Conservation (phyloP, 176 grass and related monocot genomes). For the Pharus latifolius region DNA sequence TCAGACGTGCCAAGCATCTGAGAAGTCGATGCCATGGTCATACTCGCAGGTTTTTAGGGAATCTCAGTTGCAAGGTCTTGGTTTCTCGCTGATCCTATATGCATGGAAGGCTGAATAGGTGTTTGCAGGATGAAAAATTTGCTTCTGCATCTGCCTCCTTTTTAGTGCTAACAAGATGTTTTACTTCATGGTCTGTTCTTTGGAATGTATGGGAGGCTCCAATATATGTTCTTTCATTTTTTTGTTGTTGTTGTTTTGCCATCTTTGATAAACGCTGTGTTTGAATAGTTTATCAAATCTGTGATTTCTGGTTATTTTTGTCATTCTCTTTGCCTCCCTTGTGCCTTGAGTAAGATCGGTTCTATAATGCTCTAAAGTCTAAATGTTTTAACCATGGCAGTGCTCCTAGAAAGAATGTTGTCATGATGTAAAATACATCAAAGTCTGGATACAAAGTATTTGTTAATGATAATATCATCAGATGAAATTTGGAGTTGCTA, state of each 20-base stretch:
- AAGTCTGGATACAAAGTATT: neutral
- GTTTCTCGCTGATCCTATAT: conserved; percentile 54
- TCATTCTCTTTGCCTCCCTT: neutral
- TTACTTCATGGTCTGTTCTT: conserved; percentile 27
- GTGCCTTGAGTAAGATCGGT: conserved; percentile 1
- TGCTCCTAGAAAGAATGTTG: conserved; percentile 17
- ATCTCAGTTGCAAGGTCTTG: conserved; percentile 36
- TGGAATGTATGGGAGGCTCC: conserved; percentile 20
- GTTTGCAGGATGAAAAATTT: conserved; percentile 24
- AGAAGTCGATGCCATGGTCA: conserved; percentile 47
- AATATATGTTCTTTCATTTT: conserved; percentile 36
- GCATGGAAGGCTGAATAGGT: conserved; percentile 63
- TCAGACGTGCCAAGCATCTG: conserved; percentile 44
- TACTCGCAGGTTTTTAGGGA: conserved; percentile 47
- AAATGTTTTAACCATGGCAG: conserved; percentile 12
- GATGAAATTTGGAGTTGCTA: neutral
- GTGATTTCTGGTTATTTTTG: conserved; percentile 15
- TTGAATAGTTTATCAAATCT: conserved; percentile 33
- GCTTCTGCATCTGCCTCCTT: conserved; percentile 24
- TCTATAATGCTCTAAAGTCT: conserved; percentile 18
- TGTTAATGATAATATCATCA: neutral
- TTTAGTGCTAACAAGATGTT: conserved; percentile 45
- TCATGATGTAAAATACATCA: conserved; percentile 28
- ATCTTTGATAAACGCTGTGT: conserved; percentile 25
- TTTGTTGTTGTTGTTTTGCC: neutral